Conservation (phyloP, 2,329 filamentous ascomycete species). For the Calonectria pseudoturangicola region DNA sequence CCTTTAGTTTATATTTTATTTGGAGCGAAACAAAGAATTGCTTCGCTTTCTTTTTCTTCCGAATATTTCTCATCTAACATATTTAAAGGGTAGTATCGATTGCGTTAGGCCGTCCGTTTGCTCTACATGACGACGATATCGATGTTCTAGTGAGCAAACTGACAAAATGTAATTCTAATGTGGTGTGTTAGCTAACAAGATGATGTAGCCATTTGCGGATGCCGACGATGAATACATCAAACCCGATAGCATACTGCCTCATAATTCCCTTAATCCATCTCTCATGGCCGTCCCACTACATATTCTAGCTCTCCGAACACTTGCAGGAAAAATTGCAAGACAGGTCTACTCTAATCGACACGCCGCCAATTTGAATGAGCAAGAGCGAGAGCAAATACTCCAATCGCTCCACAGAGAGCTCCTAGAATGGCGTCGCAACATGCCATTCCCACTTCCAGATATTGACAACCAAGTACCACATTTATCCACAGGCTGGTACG, state of each 20-base stretch:
- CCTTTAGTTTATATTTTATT: not conserved
- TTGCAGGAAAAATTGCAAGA: slow-evolving; percentile 63
- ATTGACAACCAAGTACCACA: slow-evolving; percentile 63
- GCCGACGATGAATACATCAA: slow-evolving; percentile 60
- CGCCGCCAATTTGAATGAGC: slow-evolving; percentile 39
- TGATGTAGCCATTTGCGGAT: slow-evolving; percentile 59
- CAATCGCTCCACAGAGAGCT: slow-evolving; percentile 62
- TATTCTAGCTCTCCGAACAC: slow-evolving; percentile 62
- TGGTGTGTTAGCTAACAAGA: not conserved
- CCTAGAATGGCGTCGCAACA: slow-evolving; percentile 65
- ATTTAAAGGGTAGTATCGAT: slow-evolving; percentile 63
- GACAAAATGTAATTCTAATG: not conserved
- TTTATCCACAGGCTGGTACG: slow-evolving; percentile 66
- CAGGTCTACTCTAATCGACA: slow-evolving; percentile 60
- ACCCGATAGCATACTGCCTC: slow-evolving; percentile 45
- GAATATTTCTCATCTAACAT: not conserved
- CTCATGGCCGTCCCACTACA: slow-evolving; percentile 64
- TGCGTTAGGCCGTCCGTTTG: slow-evolving; percentile 66
- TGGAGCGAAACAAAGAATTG: no score
- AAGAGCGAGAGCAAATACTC: slow-evolving; percentile 59
- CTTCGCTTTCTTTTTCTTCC: no score
- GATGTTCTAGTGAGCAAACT: slow-evolving; percentile 58
- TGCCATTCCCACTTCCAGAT: slow-evolving; percentile 66
- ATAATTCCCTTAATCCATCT: slow-evolving; percentile 57
- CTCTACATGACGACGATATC: slow-evolving; percentile 67